Evolutionary conservation across 495 filamentous ascomycete species (phyloP).

Genomic region (Penicillium pulvis): DNA sequence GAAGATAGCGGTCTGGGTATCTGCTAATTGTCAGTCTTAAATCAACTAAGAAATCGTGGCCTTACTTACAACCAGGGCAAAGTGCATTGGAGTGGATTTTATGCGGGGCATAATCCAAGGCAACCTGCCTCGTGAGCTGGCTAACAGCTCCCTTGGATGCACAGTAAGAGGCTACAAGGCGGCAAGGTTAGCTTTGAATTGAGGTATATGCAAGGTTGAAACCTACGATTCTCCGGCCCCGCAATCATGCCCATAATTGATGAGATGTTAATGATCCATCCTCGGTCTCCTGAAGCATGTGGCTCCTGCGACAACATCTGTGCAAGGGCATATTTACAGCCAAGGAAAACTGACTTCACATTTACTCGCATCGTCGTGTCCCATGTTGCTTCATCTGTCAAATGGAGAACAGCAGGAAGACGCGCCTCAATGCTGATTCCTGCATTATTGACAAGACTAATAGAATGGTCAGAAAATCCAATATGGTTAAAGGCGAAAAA

Average conservation of each 20-base stretch:
- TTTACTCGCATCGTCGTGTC: conserved; percentile 39
- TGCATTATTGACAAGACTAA: conserved; percentile 57
- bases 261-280: too few relatives aligned
- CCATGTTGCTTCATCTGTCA: conserved; percentile 42
- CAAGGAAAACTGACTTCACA: conserved; percentile 42
- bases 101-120: conserved; percentile 52
- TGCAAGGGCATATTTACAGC: too few relatives aligned
- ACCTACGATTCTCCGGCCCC: conserved; percentile 3
- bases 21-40: conserved; percentile 12
- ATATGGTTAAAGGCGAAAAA: too few relatives aligned
- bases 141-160: conserved; percentile 56
- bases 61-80: conserved; percentile 54
- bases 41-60: not conserved
- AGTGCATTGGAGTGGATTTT: conserved; percentile 58
- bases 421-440: conserved; percentile 40
- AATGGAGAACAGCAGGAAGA: conserved; percentile 33
- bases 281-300: too few relatives aligned
- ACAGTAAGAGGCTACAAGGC: conserved; percentile 44
- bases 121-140: conserved; percentile 49
- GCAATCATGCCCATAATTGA: conserved; percentile 40
- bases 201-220: not conserved
- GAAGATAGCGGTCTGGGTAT: conserved; percentile 36
- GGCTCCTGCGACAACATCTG: too few relatives aligned
- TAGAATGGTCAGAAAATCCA: not conserved
- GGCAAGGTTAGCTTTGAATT: not conserved